Evolutionary conservation across 768 basidiomycete genomes (phyloP).

Genomic region (Lentinula sp.): DNA sequence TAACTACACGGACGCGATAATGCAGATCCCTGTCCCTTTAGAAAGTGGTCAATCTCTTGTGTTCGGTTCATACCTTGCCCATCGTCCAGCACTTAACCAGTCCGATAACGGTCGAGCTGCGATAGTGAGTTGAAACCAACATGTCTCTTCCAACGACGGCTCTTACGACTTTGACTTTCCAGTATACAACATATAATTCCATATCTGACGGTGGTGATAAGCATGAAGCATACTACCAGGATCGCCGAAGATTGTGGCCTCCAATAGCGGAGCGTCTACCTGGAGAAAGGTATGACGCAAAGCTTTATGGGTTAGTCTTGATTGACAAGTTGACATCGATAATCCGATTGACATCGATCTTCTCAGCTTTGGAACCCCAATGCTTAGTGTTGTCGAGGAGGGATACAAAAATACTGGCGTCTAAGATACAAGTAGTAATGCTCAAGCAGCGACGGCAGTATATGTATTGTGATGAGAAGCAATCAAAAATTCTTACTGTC

Average conservation of each 20-base stretch:
- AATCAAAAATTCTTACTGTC: background rate
- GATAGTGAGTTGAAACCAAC: constrained; percentile 4
- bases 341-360: background rate
- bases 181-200: constrained; percentile 13
- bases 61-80: constrained; percentile 13
- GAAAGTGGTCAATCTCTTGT: constrained; percentile 9
- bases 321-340: background rate
- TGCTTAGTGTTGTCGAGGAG: constrained; percentile 8
- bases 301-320: constrained; percentile 9
- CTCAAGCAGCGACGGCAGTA: background rate
- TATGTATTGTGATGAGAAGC: background rate
- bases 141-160: background rate
- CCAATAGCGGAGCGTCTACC: constrained; percentile 10
- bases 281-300: constrained; percentile 10
- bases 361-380: constrained; percentile 9
- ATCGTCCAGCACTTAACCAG: constrained; percentile 10
- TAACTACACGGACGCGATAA: background rate
- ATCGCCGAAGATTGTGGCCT: constrained; percentile 12
- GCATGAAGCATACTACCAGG: constrained; percentile 8
- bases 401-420: constrained; percentile 9
- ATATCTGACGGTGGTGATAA: constrained; percentile 7
- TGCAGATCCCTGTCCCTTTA: constrained; percentile 9
- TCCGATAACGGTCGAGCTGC: constrained; percentile 11
- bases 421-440: background rate
- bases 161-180: background rate